phyloP scores from a whole-genome alignment of 2,329 filamentous ascomycete genomes.

The Pseudogymnoascus sp. region DNA sequence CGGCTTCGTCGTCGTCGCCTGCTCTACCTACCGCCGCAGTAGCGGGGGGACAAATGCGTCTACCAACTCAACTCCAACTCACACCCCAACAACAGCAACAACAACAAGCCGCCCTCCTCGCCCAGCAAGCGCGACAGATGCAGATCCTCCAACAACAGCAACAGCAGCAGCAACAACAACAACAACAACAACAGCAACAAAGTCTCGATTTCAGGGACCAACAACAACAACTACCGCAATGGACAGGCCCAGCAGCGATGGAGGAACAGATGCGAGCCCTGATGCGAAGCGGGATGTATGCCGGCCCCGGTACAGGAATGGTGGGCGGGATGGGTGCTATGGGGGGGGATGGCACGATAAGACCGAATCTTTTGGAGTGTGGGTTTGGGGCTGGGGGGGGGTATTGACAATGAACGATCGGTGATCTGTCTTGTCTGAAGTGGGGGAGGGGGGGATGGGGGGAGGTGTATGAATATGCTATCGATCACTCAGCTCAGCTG shows the following conservation, averaged over 20 bases:
- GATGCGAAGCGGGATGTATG: not conserved
- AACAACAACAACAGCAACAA: too few species aligned
- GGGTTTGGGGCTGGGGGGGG: not conserved
- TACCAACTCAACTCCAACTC: not conserved
- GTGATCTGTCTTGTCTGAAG: not conserved
- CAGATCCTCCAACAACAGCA: not conserved
- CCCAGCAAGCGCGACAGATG: not conserved
- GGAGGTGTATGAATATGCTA: not conserved
- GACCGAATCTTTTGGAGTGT: not conserved
- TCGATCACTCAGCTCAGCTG: not conserved
- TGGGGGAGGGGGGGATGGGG: not conserved
- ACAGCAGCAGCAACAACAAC: not conserved
- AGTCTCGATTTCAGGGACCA: not conserved
- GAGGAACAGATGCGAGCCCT: not conserved
- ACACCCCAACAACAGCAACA: not conserved
- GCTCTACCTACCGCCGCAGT: not conserved
- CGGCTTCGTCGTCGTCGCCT: not conserved
- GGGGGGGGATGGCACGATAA: not conserved
- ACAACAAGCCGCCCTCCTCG: not conserved
- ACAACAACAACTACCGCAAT: not conserved
- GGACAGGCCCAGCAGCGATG: not conserved
- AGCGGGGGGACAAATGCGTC: not conserved
- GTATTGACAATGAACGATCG: not conserved
- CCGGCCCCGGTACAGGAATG: not conserved
- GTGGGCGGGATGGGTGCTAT: not conserved